Evolutionary conservation across 2,329 filamentous ascomycete genomes (phyloP), one percentile per base, ranked within the genome.

Genomic region (Capronia americana): DNA sequence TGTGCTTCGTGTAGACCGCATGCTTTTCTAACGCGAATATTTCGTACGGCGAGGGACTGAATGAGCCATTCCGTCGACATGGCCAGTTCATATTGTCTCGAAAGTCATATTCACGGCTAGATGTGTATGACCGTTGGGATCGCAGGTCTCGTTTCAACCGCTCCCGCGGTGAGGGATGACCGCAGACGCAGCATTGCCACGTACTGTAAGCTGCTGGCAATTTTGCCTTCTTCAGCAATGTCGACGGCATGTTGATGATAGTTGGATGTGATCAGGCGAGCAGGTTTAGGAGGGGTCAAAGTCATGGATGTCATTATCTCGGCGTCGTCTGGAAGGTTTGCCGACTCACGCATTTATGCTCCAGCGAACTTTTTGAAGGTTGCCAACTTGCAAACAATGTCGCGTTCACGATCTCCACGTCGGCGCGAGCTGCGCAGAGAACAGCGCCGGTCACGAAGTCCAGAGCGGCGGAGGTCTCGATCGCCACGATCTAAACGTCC

Each of bases 1-100:
- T 88, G 51, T 84, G 81, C 79, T 99, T 98, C 69, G 87, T 89
- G 78, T 99, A 98, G 1, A 88, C 85, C 14, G 87, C 88, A 64
- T 82, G 81, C 72, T 81, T 86, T 61, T 82, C 79, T 70, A 86
- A 81, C 34, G 86, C 83, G 74, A 98, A 89, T 75, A 99, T 92
- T 74, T 98, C 92, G 80, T 99, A 98, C 0, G 95, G 95, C 0
- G 93, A 94, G 0, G 91, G 92, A 28, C 77, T 69, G 44, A 61
- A 68, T 26, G 64, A 44, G 7, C 60, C 38, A 20, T 23, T 61
- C 30, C 63, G 65, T 20, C 67, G 63, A 63, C 70, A 71, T 6
- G 71, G 71, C 71, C 71, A 73, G 46, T 73, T 73, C 67, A 71
- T 71, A 51, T 72, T 68, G 51, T 73, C 70, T 46, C 70, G 68